Evolutionary conservation across 371 early-diverging fungal genomes (phyloP), one percentile per base, ranked within the genome.

Genomic region (Mortierella sp.): DNA sequence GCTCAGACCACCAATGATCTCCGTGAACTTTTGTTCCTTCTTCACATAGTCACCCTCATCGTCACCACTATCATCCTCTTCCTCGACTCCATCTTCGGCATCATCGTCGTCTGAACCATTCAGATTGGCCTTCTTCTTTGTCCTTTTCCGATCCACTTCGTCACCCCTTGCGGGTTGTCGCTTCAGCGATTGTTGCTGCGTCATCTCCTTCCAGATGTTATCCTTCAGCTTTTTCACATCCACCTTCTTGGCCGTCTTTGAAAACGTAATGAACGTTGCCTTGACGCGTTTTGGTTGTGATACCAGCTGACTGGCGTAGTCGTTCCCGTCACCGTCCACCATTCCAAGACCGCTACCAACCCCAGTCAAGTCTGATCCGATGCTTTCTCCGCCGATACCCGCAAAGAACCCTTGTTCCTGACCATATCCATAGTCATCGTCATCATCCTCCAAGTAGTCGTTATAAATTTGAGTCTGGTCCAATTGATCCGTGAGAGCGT

Each of bases 171-270:
- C 67, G 8, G 64, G 50, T n/a, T 61, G 67, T 9, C 78, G 59
- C 60, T 71, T 67, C 64, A 79, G n/a, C n/a, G n/a, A 50, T 5
- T 56, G 23, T 19, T 62, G 65, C 14, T 54, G 47, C 1, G 64
- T 79, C 68, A 93, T 67, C 69, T 87, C 89, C 52, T 87, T 86
- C 99, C 99, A 99, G 23, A 99, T 79, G 79, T 95, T 96, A 37
- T 97, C 96, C 78, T 99, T 99, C 43, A 99, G 84, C 66, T 87
- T 86, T 81, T 93, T 94, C 32, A 99, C 96, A 80, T 99, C 96
- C 3, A 97, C 97, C 43, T 92, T 85, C 82, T 99, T 99, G 51
- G 97, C 95, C 11, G 87, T 88, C 56, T 88, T 85, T 21, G 97
- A 93, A 66, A 93, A 97, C 65, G 89, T 93, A 55, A 97, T 86